Evolutionary conservation across 2,329 filamentous ascomycete species (phyloP).

Genomic region (Juglanconis sp.): DNA sequence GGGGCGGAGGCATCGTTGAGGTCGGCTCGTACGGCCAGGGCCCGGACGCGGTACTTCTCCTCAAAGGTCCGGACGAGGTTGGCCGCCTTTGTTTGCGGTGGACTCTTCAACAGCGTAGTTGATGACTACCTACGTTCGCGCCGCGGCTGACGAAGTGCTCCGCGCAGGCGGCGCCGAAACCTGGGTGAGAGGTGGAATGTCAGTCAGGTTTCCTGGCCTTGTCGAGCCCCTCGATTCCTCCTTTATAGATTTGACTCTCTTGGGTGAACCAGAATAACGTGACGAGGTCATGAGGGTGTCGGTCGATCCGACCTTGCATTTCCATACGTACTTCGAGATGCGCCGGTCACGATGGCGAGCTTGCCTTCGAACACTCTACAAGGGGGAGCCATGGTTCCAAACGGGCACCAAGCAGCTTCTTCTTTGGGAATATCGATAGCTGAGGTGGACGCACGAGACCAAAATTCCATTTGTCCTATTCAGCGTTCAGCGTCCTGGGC

Average conservation of each 20-base stretch:
- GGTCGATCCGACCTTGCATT: too few species aligned
- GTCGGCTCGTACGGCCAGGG: constrained; percentile 15
- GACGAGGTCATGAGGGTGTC: too few species aligned
- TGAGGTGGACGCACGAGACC: too few species aligned
- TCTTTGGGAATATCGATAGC: too few species aligned
- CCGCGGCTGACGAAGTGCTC: constrained; percentile 14
- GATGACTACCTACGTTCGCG: constrained; percentile 14
- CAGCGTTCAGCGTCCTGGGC: too few species aligned
- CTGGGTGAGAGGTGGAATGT: constrained; percentile 18
- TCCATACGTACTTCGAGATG: constrained; percentile 37
- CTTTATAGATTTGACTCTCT: too few species aligned
- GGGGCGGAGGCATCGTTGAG: constrained; percentile 9
- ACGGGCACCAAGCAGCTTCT: too few species aligned
- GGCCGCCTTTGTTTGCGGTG: background rate
- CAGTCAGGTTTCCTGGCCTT: background rate
- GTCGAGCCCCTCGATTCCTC: too few species aligned
- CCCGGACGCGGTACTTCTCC: constrained; percentile 6
- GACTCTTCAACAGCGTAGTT: constrained; percentile 19
- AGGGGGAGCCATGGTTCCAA: background rate
- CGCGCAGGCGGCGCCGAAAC: constrained; percentile 19
- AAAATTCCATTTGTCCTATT: too few species aligned
- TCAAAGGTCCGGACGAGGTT: constrained; percentile 11
- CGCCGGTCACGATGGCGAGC: constrained; percentile 46
- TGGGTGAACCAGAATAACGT: too few species aligned
- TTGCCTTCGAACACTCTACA: constrained; percentile 34